A percentile compares a stretch with the other conserved stretches of the same genome.
phyloP scores from a whole-genome alignment of 192 early-diverging fungal species.

The Physocladia obscura region DNA sequence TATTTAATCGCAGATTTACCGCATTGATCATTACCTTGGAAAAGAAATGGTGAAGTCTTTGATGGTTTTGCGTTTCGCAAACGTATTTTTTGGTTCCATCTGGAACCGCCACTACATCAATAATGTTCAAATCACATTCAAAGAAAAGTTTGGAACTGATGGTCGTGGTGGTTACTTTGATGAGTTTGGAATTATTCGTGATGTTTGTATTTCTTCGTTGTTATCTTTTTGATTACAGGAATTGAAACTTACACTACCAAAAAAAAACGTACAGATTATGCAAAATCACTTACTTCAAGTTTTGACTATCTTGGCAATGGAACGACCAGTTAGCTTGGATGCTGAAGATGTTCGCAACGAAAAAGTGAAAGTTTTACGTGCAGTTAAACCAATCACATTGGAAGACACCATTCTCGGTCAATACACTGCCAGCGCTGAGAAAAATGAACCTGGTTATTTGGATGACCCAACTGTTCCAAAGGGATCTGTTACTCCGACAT shows the following conservation, averaged over 20 bases:
- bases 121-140: constrained; percentile 97
- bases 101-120: constrained; percentile 88
- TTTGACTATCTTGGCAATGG: constrained; percentile 92
- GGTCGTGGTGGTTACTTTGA: constrained; percentile 99
- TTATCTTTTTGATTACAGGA: constrained; percentile 7
- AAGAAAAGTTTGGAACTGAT: constrained; percentile 94
- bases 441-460: constrained; percentile 85
- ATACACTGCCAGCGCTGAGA: constrained; percentile 78
- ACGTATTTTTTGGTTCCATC: constrained; percentile 87
- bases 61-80: constrained; percentile 87
- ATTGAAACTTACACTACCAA: background rate
- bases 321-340: constrained; percentile 80
- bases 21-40: constrained; percentile 98
- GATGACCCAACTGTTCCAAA: constrained; percentile 84
- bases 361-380: constrained; percentile 83
- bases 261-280: constrained; percentile 36
- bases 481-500: constrained; percentile 85
- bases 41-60: constrained; percentile 99
- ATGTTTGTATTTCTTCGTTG: constrained; percentile 64
- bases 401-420: constrained; percentile 90
- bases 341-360: constrained; percentile 94
- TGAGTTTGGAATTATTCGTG: constrained; percentile 97
- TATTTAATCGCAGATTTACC: constrained; percentile 94
- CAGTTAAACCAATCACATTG: constrained; percentile 69
- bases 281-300: constrained; percentile 87